A percentile compares a stretch with the other conserved stretches of the same genome.
phyloP scores from a whole-genome alignment of 2,329 filamentous ascomycete genomes.

The Xylaria hypoxylon region DNA sequence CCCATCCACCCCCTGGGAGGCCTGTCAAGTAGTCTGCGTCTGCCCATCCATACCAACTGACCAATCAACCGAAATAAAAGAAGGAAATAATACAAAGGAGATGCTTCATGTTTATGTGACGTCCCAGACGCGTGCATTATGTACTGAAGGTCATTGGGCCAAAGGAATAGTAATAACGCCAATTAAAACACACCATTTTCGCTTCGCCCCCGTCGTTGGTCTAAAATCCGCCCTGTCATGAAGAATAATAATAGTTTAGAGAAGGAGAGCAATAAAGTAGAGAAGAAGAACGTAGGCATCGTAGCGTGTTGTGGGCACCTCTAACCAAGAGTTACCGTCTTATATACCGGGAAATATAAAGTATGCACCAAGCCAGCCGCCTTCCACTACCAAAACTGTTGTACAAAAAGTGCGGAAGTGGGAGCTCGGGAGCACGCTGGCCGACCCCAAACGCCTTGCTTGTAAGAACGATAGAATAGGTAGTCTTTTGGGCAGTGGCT shows the following conservation, averaged over 20 bases:
- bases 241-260: slow-evolving; percentile 43
- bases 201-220: slow-evolving; percentile 41
- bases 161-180: slow-evolving; percentile 42
- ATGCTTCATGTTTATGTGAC: slow-evolving; percentile 38
- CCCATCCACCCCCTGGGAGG: slow-evolving; percentile 31
- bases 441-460: slow-evolving; percentile 41
- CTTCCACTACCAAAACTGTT: slow-evolving; percentile 45
- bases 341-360: slow-evolving; percentile 38
- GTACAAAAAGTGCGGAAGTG: slow-evolving; percentile 43
- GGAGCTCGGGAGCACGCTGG: slow-evolving; percentile 35
- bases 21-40: slow-evolving; percentile 31
- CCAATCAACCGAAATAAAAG: slow-evolving; percentile 31
- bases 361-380: slow-evolving; percentile 33
- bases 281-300: slow-evolving; percentile 38
- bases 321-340: slow-evolving; percentile 40
- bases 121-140: slow-evolving; percentile 46
- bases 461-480: slow-evolving; percentile 33
- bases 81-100: slow-evolving; percentile 36
- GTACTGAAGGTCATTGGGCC: slow-evolving; percentile 41
- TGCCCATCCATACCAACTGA: slow-evolving; percentile 26
- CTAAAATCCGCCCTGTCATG: slow-evolving; percentile 47
- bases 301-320: slow-evolving; percentile 47
- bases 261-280: slow-evolving; percentile 7
- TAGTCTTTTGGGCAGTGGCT: slow-evolving; percentile 20
- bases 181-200: slow-evolving; percentile 37